Percentiles rank a stretch among this genome's conserved stretches.
Conservation (phyloP, 345 rosid genomes). For the Microcos paniculata region DNA sequence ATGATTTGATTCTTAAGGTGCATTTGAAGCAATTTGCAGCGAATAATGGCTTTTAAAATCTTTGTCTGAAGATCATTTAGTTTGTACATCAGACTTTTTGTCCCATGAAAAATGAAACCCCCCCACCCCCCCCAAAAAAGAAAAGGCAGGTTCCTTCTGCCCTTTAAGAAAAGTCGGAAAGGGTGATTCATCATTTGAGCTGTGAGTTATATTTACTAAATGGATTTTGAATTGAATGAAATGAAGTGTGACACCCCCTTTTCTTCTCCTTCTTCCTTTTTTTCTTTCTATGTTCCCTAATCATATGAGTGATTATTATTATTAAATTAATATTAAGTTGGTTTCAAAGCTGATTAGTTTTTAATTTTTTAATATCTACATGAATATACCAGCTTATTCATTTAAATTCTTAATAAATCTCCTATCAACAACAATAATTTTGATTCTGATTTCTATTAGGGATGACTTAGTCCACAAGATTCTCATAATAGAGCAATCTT, state of each 20-base stretch:
- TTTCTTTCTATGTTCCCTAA: neutral
- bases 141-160: neutral
- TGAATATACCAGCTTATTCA: no score
- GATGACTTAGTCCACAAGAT: no score
- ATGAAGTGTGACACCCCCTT: neutral
- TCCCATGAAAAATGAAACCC: neutral
- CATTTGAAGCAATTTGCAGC: conserved; percentile 15
- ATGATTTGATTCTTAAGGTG: conserved; percentile 21
- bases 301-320: neutral
- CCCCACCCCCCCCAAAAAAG: neutral
- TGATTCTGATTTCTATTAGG: no score
- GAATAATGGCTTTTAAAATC: conserved; percentile 15
- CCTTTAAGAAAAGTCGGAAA: conserved; percentile 10
- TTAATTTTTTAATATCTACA: no score
- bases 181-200: neutral
- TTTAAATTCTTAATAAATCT: no score
- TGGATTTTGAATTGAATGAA: neutral
- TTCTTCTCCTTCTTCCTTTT: no score
- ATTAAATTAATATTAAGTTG: neutral
- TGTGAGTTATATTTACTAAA: neutral
- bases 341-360: neutral
- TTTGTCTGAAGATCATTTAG: conserved; percentile 4
- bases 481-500: no score
- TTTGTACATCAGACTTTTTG: conserved; percentile 7
- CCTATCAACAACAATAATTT: no score